Evolutionary conservation across 768 basidiomycete genomes (phyloP).

Genomic region (Rhizopogon sp.): DNA sequence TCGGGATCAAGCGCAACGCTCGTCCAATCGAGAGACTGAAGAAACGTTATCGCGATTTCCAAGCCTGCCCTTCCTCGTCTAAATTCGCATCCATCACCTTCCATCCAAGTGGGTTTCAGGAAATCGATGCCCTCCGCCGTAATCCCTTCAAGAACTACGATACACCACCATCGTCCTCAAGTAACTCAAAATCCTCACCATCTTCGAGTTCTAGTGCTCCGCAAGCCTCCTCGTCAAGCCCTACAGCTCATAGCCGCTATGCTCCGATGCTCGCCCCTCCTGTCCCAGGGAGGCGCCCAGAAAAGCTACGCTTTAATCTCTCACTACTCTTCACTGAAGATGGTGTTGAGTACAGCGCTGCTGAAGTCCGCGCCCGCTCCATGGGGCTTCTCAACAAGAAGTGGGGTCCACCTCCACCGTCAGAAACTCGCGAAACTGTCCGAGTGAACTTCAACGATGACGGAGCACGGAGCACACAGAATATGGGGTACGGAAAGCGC

Average conservation of each 20-base stretch:
- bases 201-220: conserved; percentile 15
- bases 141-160: conserved; percentile 33
- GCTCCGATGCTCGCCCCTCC: conserved; percentile 71
- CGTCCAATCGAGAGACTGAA: conserved; percentile 83
- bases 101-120: conserved; percentile 20
- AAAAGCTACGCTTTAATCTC: conserved; percentile 66
- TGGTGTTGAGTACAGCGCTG: conserved; percentile 76
- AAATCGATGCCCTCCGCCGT: conserved; percentile 27
- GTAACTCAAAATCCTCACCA: conserved; percentile 8
- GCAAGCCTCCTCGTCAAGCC: conserved; percentile 30
- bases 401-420: conserved; percentile 65
- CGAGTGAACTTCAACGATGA: conserved; percentile 60
- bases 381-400: conserved; percentile 83
- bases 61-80: conserved; percentile 38
- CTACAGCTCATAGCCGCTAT: conserved; percentile 42
- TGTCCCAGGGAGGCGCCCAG: conserved; percentile 62
- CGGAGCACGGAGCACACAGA: conserved; percentile 40
- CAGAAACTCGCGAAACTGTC: conserved; percentile 29
- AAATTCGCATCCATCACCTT: conserved; percentile 20
- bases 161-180: conserved; percentile 25
- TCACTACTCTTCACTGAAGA: conserved; percentile 70
- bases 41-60: conserved; percentile 75
- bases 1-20: conserved; percentile 78
- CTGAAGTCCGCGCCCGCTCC: conserved; percentile 77
- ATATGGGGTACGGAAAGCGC: conserved; percentile 34